A percentile compares a stretch with the other conserved stretches of the same genome.
These are phyloP conservation scores for Skeletonema costatum DNA, from an alignment of 108 stramenopile species.

Conservation along the genomic window DNA sequence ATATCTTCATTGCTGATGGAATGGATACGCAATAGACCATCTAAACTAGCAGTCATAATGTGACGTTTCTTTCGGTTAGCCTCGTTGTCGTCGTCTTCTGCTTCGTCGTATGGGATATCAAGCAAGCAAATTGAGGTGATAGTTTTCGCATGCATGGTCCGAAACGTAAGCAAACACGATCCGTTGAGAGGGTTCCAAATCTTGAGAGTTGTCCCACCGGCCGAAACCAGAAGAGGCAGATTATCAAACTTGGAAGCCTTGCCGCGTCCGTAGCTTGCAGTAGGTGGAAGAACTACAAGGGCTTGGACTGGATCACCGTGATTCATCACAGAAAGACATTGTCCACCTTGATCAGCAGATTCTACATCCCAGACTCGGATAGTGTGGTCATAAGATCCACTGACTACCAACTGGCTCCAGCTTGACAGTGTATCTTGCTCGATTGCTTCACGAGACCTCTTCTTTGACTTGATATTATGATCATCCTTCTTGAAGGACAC, in stretches of 20 bases:
- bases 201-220: conserved; percentile 79
- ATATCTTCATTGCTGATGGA: conserved; percentile 45
- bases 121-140: conserved; percentile 71
- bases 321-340: conserved; percentile 67
- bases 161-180: conserved; percentile 53
- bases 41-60: conserved; percentile 72
- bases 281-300: conserved; percentile 57
- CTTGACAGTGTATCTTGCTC: conserved; percentile 4
- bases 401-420: conserved; percentile 59
- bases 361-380: conserved; percentile 83
- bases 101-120: conserved; percentile 17
- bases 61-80: conserved; percentile 37
- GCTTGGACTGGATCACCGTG: conserved; percentile 88
- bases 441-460: not conserved
- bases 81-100: conserved; percentile 42
- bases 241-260: conserved; percentile 29
- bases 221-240: conserved; percentile 71
- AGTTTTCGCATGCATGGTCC: conserved; percentile 82
- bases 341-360: conserved; percentile 38
- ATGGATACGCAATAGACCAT: conserved; percentile 79
- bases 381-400: conserved; percentile 88
- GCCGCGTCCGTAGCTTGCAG: not conserved
- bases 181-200: conserved; percentile 83
- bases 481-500: conserved; percentile 33
- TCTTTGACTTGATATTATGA: conserved; percentile 2